A percentile compares a stretch with the other conserved stretches of the same genome.
Conservation (phyloP, 2,329 filamentous ascomycete genomes). For the Cryphonectria naterciae region DNA sequence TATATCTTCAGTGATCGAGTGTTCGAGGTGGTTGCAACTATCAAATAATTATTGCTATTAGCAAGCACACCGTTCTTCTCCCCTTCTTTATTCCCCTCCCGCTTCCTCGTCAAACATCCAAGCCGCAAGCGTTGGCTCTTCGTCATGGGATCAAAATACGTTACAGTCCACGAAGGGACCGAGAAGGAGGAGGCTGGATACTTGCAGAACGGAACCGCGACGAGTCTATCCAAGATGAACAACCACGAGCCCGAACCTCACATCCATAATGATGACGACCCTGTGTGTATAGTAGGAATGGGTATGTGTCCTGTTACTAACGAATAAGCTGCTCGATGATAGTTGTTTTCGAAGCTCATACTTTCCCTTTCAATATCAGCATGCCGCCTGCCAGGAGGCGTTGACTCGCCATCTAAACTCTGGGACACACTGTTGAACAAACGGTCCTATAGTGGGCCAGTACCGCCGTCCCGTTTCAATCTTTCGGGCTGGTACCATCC, state of each 20-base stretch:
- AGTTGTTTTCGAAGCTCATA: not conserved
- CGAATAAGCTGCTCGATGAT: not conserved
- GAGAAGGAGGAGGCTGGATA: not conserved
- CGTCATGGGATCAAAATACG: not conserved
- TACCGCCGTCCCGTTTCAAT: not conserved
- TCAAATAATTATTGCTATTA: not conserved
- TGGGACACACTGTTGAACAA: not conserved
- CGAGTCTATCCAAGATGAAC: not conserved
- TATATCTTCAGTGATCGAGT: not conserved
- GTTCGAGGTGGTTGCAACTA: not conserved
- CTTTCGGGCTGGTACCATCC: not conserved
- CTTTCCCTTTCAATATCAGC: not conserved
- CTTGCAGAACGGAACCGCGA: not conserved
- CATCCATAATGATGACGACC: not conserved
- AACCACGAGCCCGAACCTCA: not conserved
- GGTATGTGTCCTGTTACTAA: not conserved
- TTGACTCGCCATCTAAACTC: not conserved
- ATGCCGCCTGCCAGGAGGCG: not conserved
- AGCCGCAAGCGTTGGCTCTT: not conserved
- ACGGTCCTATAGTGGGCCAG: not conserved
- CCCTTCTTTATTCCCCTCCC: not conserved
- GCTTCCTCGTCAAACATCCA: not conserved
- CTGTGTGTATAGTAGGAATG: not conserved
- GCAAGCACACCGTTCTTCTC: not conserved
- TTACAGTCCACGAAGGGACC: not conserved